Conservation (phyloP, 805 yeast species). For the Pichia eremophila region DNA sequence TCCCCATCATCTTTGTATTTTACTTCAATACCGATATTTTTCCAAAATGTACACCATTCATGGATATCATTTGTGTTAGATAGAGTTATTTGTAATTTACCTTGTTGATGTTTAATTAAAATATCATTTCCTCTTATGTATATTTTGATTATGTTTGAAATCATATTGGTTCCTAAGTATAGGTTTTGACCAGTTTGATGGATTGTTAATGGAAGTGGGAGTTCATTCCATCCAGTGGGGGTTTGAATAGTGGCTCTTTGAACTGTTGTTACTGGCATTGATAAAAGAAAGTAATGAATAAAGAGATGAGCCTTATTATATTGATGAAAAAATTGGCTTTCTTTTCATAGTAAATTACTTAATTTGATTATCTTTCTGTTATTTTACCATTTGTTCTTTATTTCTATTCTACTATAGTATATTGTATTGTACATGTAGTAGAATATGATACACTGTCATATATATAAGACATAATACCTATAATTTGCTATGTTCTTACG, state of each 20-base stretch:
- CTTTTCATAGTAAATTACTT: too few relatives aligned
- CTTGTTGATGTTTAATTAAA: background rate
- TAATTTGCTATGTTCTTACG: too few relatives aligned
- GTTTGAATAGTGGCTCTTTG: background rate
- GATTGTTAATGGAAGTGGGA: background rate
- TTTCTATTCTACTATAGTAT: too few relatives aligned
- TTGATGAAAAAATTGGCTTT: too few relatives aligned
- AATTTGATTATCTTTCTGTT: too few relatives aligned
- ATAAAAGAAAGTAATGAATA: too few relatives aligned
- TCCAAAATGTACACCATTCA: background rate
- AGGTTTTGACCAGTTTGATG: background rate
- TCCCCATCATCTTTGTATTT: background rate
- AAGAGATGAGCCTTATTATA: too few relatives aligned
- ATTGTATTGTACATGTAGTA: too few relatives aligned
- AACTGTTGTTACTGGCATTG: too few relatives aligned
- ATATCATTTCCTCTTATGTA: conserved; percentile 1
- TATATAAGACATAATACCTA: too few relatives aligned
- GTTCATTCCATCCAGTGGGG: background rate
- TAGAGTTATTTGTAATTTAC: conserved; percentile 1
- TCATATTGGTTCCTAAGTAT: background rate
- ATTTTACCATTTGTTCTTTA: too few relatives aligned
- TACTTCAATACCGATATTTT: background rate
- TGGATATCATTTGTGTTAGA: background rate
- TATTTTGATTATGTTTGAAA: background rate
- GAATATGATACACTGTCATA: too few relatives aligned